Evolutionary conservation across 371 early-diverging fungal species (phyloP).

Genomic region (Blakeslea trispora): DNA sequence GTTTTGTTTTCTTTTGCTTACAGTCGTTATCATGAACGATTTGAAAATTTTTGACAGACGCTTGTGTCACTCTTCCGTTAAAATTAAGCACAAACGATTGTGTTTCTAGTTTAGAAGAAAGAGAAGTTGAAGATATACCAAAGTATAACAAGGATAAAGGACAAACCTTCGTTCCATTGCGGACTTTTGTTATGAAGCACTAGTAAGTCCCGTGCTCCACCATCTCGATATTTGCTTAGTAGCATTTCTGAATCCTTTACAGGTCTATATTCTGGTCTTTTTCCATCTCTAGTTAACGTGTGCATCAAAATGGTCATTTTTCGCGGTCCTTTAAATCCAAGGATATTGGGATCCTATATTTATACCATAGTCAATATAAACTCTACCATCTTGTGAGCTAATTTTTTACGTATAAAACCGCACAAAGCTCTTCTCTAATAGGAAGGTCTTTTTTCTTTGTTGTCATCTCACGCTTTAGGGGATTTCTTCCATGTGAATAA

Average conservation of each 20-base stretch:
- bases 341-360: slow-evolving; percentile 80
- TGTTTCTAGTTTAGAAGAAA: slow-evolving; percentile 65
- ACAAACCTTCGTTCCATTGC: slow-evolving; percentile 86
- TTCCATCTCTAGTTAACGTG: slow-evolving; percentile 68
- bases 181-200: slow-evolving; percentile 89
- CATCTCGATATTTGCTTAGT: slow-evolving; percentile 60
- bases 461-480: slow-evolving; percentile 41
- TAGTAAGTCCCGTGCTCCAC: slow-evolving; percentile 63
- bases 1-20: slow-evolving; percentile 45
- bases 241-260: slow-evolving; percentile 68
- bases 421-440: slow-evolving; percentile 72
- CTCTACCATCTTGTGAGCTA: too few species aligned
- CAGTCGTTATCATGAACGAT: slow-evolving; percentile 90
- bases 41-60: slow-evolving; percentile 98
- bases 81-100: slow-evolving; percentile 96
- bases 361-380: too few species aligned
- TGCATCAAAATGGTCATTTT: slow-evolving; percentile 88
- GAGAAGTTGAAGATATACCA: background rate
- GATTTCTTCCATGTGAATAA: slow-evolving; percentile 70
- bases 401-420: slow-evolving; percentile 79
- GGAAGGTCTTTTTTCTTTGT: slow-evolving; percentile 42
- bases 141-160: background rate
- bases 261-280: slow-evolving; percentile 61
- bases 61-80: slow-evolving; percentile 89
- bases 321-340: slow-evolving; percentile 91